Evolutionary conservation across 257 asterid species (phyloP).

Genomic region (Solanum medicagineum): DNA sequence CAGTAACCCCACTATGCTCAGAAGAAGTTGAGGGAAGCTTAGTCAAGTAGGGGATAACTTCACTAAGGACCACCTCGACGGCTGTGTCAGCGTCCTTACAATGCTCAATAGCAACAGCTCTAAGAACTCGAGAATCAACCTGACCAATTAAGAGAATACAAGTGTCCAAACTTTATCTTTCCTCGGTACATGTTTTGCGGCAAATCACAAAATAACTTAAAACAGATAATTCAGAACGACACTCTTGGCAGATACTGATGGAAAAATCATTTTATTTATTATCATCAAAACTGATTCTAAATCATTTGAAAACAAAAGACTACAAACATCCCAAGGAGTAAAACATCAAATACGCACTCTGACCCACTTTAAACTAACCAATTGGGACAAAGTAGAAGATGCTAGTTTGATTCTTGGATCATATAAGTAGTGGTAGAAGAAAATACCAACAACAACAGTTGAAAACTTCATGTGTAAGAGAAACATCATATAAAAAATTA

Average conservation of each 20-base stretch:
- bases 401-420: background rate
- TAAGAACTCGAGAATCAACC: slow-evolving; percentile 69
- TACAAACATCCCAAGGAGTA: background rate
- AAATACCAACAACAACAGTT: background rate
- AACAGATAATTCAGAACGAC: background rate
- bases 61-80: slow-evolving; percentile 51
- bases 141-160: slow-evolving; percentile 1
- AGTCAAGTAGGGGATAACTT: slow-evolving; percentile 49
- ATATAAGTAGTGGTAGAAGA: background rate
- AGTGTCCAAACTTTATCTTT: background rate
- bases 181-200: background rate
- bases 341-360: background rate
- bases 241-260: background rate
- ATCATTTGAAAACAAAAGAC: background rate
- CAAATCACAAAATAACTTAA: background rate
- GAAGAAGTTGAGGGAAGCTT: slow-evolving; percentile 13
- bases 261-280: background rate
- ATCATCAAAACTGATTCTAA: background rate
- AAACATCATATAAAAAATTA: background rate
- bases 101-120: slow-evolving; percentile 83
- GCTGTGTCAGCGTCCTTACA: slow-evolving; percentile 55
- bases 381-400: background rate
- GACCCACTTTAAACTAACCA: background rate
- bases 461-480: background rate
- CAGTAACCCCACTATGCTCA: background rate